phyloP scores from a whole-genome alignment of 2,329 filamentous ascomycete species.

The Pseudocercospora macadamiae region DNA sequence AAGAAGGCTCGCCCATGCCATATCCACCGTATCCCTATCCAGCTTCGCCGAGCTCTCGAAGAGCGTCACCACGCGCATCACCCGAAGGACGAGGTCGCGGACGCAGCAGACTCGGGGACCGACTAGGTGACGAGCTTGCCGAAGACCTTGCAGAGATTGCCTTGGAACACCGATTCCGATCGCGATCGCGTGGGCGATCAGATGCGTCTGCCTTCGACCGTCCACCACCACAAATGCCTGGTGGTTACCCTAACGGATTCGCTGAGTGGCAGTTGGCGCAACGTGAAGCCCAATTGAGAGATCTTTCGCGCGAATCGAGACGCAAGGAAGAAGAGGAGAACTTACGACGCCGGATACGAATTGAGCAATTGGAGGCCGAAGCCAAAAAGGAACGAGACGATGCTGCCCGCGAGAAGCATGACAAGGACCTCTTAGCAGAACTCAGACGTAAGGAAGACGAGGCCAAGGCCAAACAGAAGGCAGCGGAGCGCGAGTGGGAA shows the following conservation, averaged over 20 bases:
- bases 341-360: constrained; percentile 31
- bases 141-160: constrained; percentile 37
- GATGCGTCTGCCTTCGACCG: constrained; percentile 30
- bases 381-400: constrained; percentile 42
- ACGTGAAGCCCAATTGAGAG: constrained; percentile 40
- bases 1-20: constrained; percentile 23
- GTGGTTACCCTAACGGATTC: constrained; percentile 16
- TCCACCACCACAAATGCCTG: constrained; percentile 18
- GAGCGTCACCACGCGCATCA: constrained; percentile 24
- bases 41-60: constrained; percentile 31
- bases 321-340: constrained; percentile 44
- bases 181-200: constrained; percentile 38
- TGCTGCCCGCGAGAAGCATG: constrained; percentile 40
- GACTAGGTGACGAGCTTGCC: constrained; percentile 32
- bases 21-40: constrained; percentile 27
- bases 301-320: constrained; percentile 38
- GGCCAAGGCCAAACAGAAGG: constrained; percentile 40
- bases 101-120: constrained; percentile 23
- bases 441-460: constrained; percentile 45
- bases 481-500: constrained; percentile 40
- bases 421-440: constrained; percentile 43
- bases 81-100: constrained; percentile 27
- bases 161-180: constrained; percentile 38
- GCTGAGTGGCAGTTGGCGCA: constrained; percentile 38
- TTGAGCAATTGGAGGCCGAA: constrained; percentile 38